Conservation (phyloP, 108 stramenopile genomes). For the Cyclotella distinguenda region DNA sequence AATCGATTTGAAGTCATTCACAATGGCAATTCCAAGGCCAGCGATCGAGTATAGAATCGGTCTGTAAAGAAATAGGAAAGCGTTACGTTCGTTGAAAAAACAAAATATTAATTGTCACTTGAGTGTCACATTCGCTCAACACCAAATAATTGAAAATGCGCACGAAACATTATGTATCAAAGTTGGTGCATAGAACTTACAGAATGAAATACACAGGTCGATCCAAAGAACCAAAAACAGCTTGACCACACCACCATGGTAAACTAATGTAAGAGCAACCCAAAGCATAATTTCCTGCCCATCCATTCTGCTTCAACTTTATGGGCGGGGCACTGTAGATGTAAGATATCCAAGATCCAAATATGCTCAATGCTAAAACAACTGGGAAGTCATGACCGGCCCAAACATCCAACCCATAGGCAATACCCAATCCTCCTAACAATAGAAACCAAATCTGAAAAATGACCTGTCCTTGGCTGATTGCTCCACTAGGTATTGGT, state of each 20-base stretch:
- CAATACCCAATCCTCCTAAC: conserved; percentile 87
- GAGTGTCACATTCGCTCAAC: too few species aligned
- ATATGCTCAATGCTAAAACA: conserved; percentile 75
- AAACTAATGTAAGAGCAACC: conserved; percentile 96
- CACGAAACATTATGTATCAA: too few species aligned
- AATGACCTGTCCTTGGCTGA: conserved; percentile 89
- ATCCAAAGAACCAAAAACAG: conserved; percentile 86
- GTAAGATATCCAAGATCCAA: conserved; percentile 94
- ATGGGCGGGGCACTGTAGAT: conserved; percentile 96
- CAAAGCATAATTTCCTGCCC: conserved; percentile 93
- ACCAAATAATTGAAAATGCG: too few species aligned
- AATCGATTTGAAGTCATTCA: conserved; percentile 97
- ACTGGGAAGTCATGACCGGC: conserved; percentile 88
- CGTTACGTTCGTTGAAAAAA: too few species aligned
- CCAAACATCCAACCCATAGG: conserved; percentile 91
- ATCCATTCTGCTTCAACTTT: conserved; percentile 95
- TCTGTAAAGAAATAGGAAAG: conserved; percentile 7
- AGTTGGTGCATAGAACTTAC: conserved; percentile 51
- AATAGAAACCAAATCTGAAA: conserved; percentile 92
- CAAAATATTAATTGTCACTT: too few species aligned
- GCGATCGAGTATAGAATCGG: conserved; percentile 93
- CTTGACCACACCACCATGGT: conserved; percentile 98
- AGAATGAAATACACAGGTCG: conserved; percentile 88
- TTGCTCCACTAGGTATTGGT: conserved; percentile 92
- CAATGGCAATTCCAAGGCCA: conserved; percentile 94